Evolutionary conservation across 257 asterid species (phyloP).

Genomic region (Fraxinus excelsior): DNA sequence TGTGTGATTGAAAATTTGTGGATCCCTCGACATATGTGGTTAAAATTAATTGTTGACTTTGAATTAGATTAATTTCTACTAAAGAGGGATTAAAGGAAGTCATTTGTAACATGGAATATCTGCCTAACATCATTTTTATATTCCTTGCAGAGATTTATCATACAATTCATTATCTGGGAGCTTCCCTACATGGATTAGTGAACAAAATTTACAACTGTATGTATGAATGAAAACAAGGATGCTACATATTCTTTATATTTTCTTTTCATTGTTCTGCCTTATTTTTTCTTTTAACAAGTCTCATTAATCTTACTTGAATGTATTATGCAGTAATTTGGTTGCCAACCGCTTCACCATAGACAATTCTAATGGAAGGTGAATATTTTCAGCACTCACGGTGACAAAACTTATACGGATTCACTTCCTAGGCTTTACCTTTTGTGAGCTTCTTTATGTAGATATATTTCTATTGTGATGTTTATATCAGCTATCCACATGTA

Average conservation of each 20-base stretch:
- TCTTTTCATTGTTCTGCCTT: not conserved
- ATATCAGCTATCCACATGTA: not conserved
- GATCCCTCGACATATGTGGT: too few species aligned
- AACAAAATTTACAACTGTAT: conserved; percentile 40
- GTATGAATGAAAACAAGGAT: not conserved
- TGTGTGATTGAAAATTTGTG: too few species aligned
- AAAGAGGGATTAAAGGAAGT: too few species aligned
- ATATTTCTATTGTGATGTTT: not conserved
- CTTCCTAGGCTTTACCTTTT: not conserved
- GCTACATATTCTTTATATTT: not conserved
- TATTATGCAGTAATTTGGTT: conserved; percentile 49
- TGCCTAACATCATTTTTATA: not conserved
- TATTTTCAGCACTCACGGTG: not conserved
- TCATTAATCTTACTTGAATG: not conserved
- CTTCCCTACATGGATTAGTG: conserved; percentile 50
- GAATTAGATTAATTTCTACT: too few species aligned
- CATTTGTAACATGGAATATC: not conserved
- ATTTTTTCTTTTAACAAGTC: not conserved
- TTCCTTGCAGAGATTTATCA: conserved; percentile 42
- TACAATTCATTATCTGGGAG: conserved; percentile 51
- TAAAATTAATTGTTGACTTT: too few species aligned
- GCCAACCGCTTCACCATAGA: conserved; percentile 62
- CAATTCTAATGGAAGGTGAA: conserved; percentile 54
- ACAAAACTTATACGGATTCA: not conserved
- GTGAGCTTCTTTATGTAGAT: not conserved